A percentile compares a stretch with the other conserved stretches of the same genome.
These are phyloP conservation scores for Rhazya stricta DNA, from an alignment of 257 asterid genomes.

Conservation along the genomic window DNA sequence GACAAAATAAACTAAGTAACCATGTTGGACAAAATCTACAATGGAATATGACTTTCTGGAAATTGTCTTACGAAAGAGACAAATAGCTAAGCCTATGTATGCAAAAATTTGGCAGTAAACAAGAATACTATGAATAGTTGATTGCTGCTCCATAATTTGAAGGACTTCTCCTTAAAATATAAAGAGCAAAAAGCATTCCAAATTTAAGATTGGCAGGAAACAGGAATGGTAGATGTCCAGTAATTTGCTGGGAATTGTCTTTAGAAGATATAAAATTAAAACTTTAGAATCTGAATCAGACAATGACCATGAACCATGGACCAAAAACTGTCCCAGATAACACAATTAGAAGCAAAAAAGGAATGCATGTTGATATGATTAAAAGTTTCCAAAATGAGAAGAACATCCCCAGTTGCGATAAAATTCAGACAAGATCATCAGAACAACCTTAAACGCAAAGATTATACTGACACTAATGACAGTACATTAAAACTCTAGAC, in stretches of 20 bases:
- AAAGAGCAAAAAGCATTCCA: background rate
- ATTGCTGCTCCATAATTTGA: background rate
- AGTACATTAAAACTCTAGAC: background rate
- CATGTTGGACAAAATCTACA: no score
- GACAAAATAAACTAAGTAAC: no score
- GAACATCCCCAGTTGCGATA: background rate
- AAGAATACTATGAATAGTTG: background rate
- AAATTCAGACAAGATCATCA: background rate
- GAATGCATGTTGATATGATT: background rate
- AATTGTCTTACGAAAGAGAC: no score
- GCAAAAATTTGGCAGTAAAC: background rate
- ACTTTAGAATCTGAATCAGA: background rate
- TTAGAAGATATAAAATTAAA: background rate
- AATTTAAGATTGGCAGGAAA: background rate
- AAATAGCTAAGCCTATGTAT: background rate
- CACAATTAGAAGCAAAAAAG: no score
- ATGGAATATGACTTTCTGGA: no score
- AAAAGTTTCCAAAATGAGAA: background rate
- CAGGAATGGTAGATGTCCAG: background rate
- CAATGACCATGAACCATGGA: no score
- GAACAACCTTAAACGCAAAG: background rate
- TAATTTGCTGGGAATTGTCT: background rate
- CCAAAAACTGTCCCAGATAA: no score
- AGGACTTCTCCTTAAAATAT: background rate
- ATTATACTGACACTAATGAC: no score